Conservation (phyloP, 257 asterid species). For the Fraxinus excelsior region DNA sequence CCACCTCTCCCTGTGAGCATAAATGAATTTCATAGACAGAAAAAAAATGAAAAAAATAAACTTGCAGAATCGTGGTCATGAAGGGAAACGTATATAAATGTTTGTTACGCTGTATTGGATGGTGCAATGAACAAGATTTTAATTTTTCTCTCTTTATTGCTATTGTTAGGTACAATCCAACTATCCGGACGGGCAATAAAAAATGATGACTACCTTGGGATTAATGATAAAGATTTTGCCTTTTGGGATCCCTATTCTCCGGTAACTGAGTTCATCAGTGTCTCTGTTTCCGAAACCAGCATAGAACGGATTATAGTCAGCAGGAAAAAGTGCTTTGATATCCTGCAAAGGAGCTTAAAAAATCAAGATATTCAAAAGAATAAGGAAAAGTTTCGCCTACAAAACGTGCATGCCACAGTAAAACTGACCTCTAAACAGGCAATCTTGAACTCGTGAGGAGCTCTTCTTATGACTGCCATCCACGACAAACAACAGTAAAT, state of each 20-base stretch:
- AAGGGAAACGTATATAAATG: no score
- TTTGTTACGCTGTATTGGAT: no score
- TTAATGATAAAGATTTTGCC: slow-evolving; percentile 96
- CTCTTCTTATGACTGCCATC: slow-evolving; percentile 87
- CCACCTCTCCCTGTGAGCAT: slow-evolving; percentile 91
- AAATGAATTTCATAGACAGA: slow-evolving; percentile 1
- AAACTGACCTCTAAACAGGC: slow-evolving; percentile 93
- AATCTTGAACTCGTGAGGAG: slow-evolving; percentile 98
- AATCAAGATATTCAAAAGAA: not conserved
- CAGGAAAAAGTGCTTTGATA: slow-evolving; percentile 92
- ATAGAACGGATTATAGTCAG: slow-evolving; percentile 92
- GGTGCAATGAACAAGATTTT: not conserved
- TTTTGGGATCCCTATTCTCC: slow-evolving; percentile 97
- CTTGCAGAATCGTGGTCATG: not conserved
- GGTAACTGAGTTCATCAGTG: slow-evolving; percentile 96
- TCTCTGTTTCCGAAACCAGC: slow-evolving; percentile 99
- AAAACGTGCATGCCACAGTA: not conserved
- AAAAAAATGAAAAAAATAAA: slow-evolving; percentile 3
- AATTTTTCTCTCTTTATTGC: no score
- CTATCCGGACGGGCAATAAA: not conserved
- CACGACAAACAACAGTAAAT: slow-evolving; percentile 10
- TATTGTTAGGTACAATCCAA: no score
- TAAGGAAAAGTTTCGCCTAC: not conserved
- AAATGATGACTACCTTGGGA: slow-evolving; percentile 69
- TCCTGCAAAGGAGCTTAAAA: slow-evolving; percentile 52